Percentiles rank a stretch among this genome's conserved stretches.
These are phyloP conservation scores for Gentiana macrophylla DNA, from an alignment of 257 asterid species.

Conservation along the genomic window DNA sequence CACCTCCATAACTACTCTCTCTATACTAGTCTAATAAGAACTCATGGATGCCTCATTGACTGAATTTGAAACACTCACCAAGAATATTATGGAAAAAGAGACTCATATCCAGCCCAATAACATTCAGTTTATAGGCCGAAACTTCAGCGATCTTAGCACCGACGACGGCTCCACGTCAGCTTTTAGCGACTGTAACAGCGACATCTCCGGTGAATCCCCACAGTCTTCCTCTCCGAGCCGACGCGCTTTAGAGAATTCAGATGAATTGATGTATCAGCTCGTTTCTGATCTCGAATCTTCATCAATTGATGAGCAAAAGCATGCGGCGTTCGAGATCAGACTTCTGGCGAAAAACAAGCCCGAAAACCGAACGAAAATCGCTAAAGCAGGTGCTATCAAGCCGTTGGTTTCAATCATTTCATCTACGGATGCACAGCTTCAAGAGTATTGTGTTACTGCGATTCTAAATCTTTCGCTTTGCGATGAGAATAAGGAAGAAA, in stretches of 20 bases:
- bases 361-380: constrained; percentile 75
- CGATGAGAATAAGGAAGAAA: constrained; percentile 70
- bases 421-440: constrained; percentile 62
- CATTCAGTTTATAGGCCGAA: constrained; percentile 58
- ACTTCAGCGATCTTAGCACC: constrained; percentile 39
- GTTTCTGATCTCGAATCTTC: constrained; percentile 57
- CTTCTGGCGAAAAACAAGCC: constrained; percentile 80
- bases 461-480: constrained; percentile 77
- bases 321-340: constrained; percentile 76
- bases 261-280: constrained; percentile 56
- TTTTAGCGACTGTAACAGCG: constrained; percentile 95
- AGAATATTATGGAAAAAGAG: constrained; percentile 50
- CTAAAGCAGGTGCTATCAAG: constrained; percentile 72
- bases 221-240: constrained; percentile 63
- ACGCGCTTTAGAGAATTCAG: constrained; percentile 64
- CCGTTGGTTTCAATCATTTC: constrained; percentile 62
- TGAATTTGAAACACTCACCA: not conserved
- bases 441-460: constrained; percentile 89
- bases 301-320: constrained; percentile 50
- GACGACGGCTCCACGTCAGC: constrained; percentile 60
- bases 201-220: constrained; percentile 86
- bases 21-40: too few species aligned
- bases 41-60: not conserved
- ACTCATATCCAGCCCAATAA: constrained; percentile 19
- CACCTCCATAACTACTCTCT: not conserved